These are phyloP conservation scores for Fusarium sp. DNA, from an alignment of 2,329 filamentous ascomycete species.

Conservation along the genomic window DNA sequence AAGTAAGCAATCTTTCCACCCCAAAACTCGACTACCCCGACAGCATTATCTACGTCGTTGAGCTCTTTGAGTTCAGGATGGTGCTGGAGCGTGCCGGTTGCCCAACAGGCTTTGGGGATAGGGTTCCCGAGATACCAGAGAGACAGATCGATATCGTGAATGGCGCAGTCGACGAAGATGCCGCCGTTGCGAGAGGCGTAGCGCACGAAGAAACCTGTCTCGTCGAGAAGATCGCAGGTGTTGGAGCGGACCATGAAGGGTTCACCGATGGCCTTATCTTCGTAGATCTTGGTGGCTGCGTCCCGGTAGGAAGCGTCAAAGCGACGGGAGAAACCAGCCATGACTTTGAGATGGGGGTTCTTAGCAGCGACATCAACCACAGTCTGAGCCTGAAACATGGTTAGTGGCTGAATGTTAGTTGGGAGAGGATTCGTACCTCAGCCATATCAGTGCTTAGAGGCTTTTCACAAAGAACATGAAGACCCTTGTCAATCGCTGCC, in stretches of 20 bases:
- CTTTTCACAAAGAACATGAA: slow-evolving; percentile 71
- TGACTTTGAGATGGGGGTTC: slow-evolving; percentile 70
- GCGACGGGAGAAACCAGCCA: slow-evolving; percentile 44
- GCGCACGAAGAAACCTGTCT: slow-evolving; percentile 73
- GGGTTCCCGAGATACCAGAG: slow-evolving; percentile 48
- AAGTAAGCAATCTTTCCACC: slow-evolving; percentile 73
- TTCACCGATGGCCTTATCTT: slow-evolving; percentile 65
- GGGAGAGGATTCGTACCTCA: slow-evolving; percentile 56
- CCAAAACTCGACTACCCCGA: slow-evolving; percentile 73
- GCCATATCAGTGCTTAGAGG: slow-evolving; percentile 58
- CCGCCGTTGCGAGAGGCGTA: slow-evolving; percentile 74
- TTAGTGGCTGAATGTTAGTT: not conserved
- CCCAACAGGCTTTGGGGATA: slow-evolving; percentile 28
- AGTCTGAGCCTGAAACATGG: slow-evolving; percentile 60
- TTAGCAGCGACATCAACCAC: slow-evolving; percentile 67
- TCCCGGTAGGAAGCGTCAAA: slow-evolving; percentile 75
- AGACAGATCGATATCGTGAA: slow-evolving; percentile 69
- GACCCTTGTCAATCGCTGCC: slow-evolving; percentile 64
- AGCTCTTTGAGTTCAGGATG: slow-evolving; percentile 45
- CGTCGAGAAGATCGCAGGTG: slow-evolving; percentile 75
- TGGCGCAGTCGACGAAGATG: slow-evolving; percentile 77
- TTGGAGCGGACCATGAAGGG: slow-evolving; percentile 72
- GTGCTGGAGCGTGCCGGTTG: slow-evolving; percentile 25
- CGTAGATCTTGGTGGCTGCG: slow-evolving; percentile 62
- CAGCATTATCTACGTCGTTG: slow-evolving; percentile 47